Evolutionary conservation across 805 yeast species (phyloP).

Genomic region (Candida jianshihensis): DNA sequence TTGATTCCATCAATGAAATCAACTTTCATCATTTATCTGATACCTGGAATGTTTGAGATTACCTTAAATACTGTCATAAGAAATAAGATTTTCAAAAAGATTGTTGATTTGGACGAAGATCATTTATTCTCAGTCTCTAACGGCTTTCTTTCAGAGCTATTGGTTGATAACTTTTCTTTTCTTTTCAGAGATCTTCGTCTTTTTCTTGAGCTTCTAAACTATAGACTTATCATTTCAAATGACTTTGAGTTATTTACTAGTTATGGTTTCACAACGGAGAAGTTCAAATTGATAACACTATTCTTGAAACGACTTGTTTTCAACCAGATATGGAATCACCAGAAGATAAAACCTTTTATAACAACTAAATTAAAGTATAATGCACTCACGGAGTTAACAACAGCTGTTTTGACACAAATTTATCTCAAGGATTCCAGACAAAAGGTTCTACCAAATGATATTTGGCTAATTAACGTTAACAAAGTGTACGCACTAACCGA

Average conservation of each 20-base stretch:
- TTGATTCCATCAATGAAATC: conserved; percentile 32
- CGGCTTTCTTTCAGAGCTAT: conserved; percentile 1
- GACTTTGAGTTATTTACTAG: conserved; percentile 50
- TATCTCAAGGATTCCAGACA: conserved; percentile 62
- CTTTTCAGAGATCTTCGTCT: conserved; percentile 33
- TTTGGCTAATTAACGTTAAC: conserved; percentile 44
- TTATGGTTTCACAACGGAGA: conserved; percentile 30
- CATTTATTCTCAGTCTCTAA: conserved; percentile 4
- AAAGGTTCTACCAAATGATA: conserved; percentile 37
- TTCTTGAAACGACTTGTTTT: conserved; percentile 48
- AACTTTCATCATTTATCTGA: conserved; percentile 34
- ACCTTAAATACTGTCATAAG: conserved; percentile 23
- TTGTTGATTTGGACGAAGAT: conserved; percentile 6
- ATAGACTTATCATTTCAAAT: conserved; percentile 58
- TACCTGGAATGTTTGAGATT: conserved; percentile 32
- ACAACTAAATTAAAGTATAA: conserved; percentile 6
- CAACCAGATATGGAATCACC: conserved; percentile 36
- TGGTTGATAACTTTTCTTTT: conserved; percentile 10
- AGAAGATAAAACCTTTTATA: conserved; percentile 4
- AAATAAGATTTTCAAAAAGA: conserved; percentile 14
- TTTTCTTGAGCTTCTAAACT: conserved; percentile 57
- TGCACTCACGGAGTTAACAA: conserved; percentile 29
- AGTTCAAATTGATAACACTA: conserved; percentile 32
- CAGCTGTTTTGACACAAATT: conserved; percentile 55
- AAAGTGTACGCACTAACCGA: conserved; percentile 29